These are phyloP conservation scores for Phalaenopsis hybrid DNA, from an alignment of 116 monocot species.

Conservation along the genomic window DNA sequence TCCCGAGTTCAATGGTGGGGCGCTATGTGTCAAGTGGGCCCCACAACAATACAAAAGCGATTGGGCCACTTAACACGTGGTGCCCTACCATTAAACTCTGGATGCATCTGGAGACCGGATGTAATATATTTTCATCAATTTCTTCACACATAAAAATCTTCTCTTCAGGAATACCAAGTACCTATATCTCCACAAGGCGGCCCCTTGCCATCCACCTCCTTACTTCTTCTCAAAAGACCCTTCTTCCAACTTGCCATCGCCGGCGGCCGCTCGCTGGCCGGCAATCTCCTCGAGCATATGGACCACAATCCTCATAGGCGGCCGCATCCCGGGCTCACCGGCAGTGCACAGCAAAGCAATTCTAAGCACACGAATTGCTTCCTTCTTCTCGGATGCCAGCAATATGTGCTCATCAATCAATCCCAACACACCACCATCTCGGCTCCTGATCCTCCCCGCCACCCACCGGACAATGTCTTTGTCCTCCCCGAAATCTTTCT, in stretches of 20 bases:
- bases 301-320: slow-evolving; percentile 79
- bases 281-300: slow-evolving; percentile 65
- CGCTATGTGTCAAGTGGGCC: too few species aligned
- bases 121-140: too few species aligned
- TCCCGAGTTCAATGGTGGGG: too few species aligned
- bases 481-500: slow-evolving; percentile 55
- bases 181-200: too few species aligned
- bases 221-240: neutral
- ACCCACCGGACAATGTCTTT: slow-evolving; percentile 74
- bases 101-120: too few species aligned
- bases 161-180: too few species aligned
- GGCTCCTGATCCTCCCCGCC: slow-evolving; percentile 20
- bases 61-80: too few species aligned
- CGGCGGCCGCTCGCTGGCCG: neutral
- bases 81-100: too few species aligned
- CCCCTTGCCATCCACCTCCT: neutral
- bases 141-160: too few species aligned
- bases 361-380: slow-evolving; percentile 50
- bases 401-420: slow-evolving; percentile 34
- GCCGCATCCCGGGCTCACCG: slow-evolving; percentile 49
- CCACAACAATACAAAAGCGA: too few species aligned
- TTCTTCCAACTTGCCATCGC: neutral
- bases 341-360: slow-evolving; percentile 62
- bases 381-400: slow-evolving; percentile 35
- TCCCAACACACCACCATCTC: slow-evolving; percentile 16